Evolutionary conservation across 306 rosid species (phyloP), one percentile per base, ranked within the genome.

Genomic region (Cucurbita argyrosperma): DNA sequence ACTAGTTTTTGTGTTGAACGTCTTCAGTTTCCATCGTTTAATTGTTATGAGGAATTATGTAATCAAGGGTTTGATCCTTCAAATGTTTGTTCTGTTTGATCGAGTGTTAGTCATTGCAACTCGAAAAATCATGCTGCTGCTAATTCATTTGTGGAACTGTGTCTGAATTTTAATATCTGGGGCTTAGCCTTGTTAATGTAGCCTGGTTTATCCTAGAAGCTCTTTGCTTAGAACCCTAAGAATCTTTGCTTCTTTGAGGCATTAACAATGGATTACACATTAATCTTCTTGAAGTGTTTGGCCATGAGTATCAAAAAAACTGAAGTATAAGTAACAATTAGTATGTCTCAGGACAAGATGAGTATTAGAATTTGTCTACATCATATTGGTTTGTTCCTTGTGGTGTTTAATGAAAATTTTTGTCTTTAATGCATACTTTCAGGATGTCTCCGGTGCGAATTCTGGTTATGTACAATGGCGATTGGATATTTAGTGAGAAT

Each of bases 401-500:
- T 30, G 35, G 35, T 2, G 35, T 30, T 30, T 30, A 30, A 30
- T 30, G 35, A 5, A 10, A 21, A 46, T 26, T 69, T 70, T 55
- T 70, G 23, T 30, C 35, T 14, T n/a, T 23, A 14, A 10, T 50
- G 30, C 56, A 51, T 49, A 16, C 35, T 70, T 49, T 50, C 74
- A 70, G 74, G 74, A 70, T 70, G 74, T 49, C 74, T 70, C 47
- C 47, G 0, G 74, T 70, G 14, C 74, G 74, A 9, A 37, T 70
- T 70, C 60, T 70, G 46, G 74, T 70, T 51, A 70, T 70, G 74
- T 51, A 70, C 39, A 70, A 70, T 70, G 74, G 74, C 0, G 47
- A 70, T 52, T 70, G 74, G 60, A 50, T 70, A 30, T 70, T 70
- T 70, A 70, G 42, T 70, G 74, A 70, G 60, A 70, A 70, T 51